These are phyloP conservation scores for Pelargonium cotyledonis DNA, from an alignment of 441 rosid genomes.

Conservation along the genomic window DNA sequence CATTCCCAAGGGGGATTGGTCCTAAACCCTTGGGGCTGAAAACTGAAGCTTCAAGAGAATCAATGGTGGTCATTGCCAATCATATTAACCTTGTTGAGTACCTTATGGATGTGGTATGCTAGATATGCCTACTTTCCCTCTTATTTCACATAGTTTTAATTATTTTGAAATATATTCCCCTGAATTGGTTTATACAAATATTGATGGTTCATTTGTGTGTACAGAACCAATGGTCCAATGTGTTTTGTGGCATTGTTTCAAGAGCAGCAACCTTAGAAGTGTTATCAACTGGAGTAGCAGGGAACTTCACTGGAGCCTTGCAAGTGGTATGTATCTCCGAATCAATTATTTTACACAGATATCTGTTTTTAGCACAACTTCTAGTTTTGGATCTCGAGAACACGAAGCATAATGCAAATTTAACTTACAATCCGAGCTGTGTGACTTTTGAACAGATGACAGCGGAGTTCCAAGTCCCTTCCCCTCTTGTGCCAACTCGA, in stretches of 20 bases:
- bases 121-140: constrained; percentile 21
- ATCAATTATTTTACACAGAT: too few relatives aligned
- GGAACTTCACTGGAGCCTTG: constrained; percentile 60
- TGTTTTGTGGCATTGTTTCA: constrained; percentile 68
- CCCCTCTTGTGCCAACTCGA: constrained; percentile 71
- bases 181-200: too few relatives aligned
- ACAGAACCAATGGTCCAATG: constrained; percentile 70
- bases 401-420: too few relatives aligned
- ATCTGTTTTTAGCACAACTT: too few relatives aligned
- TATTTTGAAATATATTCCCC: too few relatives aligned
- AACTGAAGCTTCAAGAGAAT: constrained; percentile 74
- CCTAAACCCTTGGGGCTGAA: constrained; percentile 54
- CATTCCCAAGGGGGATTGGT: constrained; percentile 51
- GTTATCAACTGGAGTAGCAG: constrained; percentile 53
- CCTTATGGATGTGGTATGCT: constrained; percentile 62
- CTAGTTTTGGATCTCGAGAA: too few relatives aligned
- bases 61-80: constrained; percentile 56
- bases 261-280: constrained; percentile 60
- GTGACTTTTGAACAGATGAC: constrained; percentile 43
- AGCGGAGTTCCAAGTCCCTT: constrained; percentile 65
- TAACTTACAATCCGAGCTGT: neutral
- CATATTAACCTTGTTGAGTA: constrained; percentile 57
- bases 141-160: too few relatives aligned
- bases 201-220: neutral
- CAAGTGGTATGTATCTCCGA: constrained; percentile 62